A percentile compares a stretch with the other conserved stretches of the same genome.
These are phyloP conservation scores for Populus alba DNA, from an alignment of 345 rosid genomes.

Conservation along the genomic window DNA sequence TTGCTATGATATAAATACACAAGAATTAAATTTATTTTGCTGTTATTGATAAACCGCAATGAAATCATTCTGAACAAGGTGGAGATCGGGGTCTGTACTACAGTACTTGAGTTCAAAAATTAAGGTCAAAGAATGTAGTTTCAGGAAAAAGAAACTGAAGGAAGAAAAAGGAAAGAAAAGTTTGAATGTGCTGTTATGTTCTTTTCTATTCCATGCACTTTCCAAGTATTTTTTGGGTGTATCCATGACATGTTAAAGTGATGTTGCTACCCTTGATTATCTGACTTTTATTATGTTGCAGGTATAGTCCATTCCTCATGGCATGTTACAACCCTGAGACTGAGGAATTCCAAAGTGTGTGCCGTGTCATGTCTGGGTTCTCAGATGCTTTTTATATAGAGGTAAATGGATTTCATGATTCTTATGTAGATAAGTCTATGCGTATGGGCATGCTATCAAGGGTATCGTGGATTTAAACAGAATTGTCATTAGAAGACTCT, in stretches of 20 bases:
- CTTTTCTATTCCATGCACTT: neutral
- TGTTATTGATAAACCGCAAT: no score
- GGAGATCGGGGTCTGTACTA: no score
- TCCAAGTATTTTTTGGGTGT: neutral
- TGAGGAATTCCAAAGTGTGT: constrained; percentile 79
- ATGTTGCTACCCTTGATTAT: neutral
- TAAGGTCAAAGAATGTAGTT: no score
- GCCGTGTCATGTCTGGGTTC: constrained; percentile 94
- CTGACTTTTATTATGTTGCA: constrained; percentile 22
- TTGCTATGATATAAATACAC: neutral
- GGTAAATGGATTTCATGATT: constrained; percentile 35
- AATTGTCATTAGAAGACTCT: neutral
- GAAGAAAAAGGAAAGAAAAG: no score
- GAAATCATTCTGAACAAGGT: no score
- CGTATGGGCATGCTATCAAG: neutral
- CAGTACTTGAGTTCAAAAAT: no score
- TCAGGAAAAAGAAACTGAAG: no score
- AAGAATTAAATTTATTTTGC: neutral
- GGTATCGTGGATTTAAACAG: no score
- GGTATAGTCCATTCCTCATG: constrained; percentile 95
- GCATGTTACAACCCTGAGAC: constrained; percentile 81
- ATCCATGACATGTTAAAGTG: neutral
- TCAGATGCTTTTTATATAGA: constrained; percentile 78
- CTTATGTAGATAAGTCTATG: neutral
- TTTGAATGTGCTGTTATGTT: no score